Conservation (phyloP, 371 early-diverging fungal genomes). For the Smittium culicis region DNA sequence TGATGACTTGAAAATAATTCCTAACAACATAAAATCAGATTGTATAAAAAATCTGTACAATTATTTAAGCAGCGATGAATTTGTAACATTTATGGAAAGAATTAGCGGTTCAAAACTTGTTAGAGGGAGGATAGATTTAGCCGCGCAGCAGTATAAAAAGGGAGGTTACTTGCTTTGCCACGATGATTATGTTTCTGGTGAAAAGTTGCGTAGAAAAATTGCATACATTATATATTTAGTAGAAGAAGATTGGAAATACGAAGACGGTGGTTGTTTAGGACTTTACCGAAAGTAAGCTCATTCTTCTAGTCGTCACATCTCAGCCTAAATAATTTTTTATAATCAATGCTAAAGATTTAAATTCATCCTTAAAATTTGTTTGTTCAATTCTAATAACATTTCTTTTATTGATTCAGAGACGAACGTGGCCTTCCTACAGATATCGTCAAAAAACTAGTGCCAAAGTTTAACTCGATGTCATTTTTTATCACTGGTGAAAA, state of each 20-base stretch:
- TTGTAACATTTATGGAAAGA: constrained; percentile 36
- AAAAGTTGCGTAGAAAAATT: constrained; percentile 40
- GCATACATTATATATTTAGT: constrained; percentile 57
- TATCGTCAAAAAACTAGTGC: constrained; percentile 33
- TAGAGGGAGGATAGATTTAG: constrained; percentile 36
- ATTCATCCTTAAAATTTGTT: too few species aligned
- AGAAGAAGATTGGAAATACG: constrained; percentile 43
- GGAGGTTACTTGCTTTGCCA: constrained; percentile 49
- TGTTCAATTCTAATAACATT: too few species aligned
- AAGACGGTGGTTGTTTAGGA: constrained; percentile 45
- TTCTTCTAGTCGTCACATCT: constrained; percentile 5
- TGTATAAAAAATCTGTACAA: constrained; percentile 35
- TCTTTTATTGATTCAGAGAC: constrained; percentile 11
- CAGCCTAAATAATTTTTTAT: background rate
- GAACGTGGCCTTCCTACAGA: constrained; percentile 25
- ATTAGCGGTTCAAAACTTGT: constrained; percentile 40
- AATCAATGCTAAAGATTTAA: background rate
- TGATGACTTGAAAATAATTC: constrained; percentile 34
- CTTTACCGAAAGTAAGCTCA: constrained; percentile 31
- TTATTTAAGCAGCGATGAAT: constrained; percentile 36
- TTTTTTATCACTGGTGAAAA: constrained; percentile 46
- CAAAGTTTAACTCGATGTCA: constrained; percentile 41
- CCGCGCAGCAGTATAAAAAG: constrained; percentile 44
- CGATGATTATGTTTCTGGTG: constrained; percentile 51
- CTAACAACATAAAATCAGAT: constrained; percentile 17